Conservation (phyloP, 371 early-diverging fungal genomes). For the Nematocida ironsii region DNA sequence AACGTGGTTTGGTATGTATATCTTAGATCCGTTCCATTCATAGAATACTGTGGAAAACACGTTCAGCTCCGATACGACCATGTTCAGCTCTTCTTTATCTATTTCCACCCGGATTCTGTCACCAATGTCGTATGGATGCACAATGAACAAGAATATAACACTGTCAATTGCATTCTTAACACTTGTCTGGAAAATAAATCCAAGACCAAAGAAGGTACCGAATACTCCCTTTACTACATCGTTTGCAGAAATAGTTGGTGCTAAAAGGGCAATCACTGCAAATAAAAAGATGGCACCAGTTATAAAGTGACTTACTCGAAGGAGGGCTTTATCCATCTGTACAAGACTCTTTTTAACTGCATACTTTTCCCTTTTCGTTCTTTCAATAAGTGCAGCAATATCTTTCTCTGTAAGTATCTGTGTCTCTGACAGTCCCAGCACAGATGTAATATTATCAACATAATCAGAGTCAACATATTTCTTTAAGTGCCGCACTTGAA, state of each 20-base stretch:
- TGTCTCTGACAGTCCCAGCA: constrained; percentile 44
- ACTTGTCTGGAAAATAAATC: constrained; percentile 65
- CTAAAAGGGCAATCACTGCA: constrained; percentile 55
- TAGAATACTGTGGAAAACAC: constrained; percentile 70
- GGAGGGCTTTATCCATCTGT: constrained; percentile 68
- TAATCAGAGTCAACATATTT: constrained; percentile 54
- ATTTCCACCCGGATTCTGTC: constrained; percentile 69
- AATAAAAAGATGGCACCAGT: constrained; percentile 59
- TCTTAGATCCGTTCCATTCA: constrained; percentile 70
- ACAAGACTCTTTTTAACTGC: constrained; percentile 63
- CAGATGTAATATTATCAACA: constrained; percentile 54
- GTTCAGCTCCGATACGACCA: constrained; percentile 70
- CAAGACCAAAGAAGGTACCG: constrained; percentile 69
- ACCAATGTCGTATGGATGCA: constrained; percentile 71
- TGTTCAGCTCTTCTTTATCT: constrained; percentile 65
- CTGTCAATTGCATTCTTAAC: constrained; percentile 66
- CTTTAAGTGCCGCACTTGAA: constrained; percentile 36
- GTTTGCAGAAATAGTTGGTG: constrained; percentile 50
- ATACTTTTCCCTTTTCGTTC: constrained; percentile 64
- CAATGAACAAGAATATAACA: constrained; percentile 70
- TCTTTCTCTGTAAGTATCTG: constrained; percentile 50
- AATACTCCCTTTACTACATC: constrained; percentile 60
- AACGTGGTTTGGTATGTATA: constrained; percentile 68
- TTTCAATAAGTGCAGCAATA: constrained; percentile 62
- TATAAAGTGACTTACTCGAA: constrained; percentile 56